phyloP scores from a whole-genome alignment of 805 yeast genomes.

The Barnettozyma siamensis region DNA sequence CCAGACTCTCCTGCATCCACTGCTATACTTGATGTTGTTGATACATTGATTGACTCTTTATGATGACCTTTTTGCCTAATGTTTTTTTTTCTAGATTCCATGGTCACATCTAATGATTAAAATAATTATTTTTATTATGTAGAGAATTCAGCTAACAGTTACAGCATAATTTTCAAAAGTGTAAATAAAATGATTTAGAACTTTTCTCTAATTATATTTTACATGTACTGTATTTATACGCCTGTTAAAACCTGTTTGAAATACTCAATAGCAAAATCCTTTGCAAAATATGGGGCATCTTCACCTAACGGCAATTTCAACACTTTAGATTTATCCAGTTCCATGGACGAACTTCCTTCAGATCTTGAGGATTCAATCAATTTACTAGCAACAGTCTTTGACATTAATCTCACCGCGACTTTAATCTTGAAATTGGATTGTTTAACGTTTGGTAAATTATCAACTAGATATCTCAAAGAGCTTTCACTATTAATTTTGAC shows the following conservation, averaged over 20 bases:
- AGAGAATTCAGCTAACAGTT: too few relatives aligned
- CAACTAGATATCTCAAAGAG: conserved; percentile 36
- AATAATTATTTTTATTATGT: too few relatives aligned
- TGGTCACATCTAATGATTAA: too few relatives aligned
- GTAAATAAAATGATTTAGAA: too few relatives aligned
- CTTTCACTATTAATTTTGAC: conserved; percentile 21
- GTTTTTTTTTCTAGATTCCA: too few relatives aligned
- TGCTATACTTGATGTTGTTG: conserved; percentile 82
- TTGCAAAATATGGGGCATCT: conserved; percentile 17
- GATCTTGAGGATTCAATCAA: conserved; percentile 12
- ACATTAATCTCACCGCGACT: conserved; percentile 50
- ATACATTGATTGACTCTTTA: conserved; percentile 49
- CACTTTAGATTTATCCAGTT: conserved; percentile 29
- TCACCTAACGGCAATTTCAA: conserved; percentile 38
- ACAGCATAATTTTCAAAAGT: too few relatives aligned
- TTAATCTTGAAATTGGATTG: conserved; percentile 32
- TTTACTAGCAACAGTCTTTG: conserved; percentile 35
- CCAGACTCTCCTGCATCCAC: conserved; percentile 92
- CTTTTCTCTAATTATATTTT: too few relatives aligned
- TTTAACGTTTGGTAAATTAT: conserved; percentile 39
- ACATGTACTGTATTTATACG: neutral
- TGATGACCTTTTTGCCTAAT: neutral
- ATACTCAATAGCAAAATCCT: conserved; percentile 8
- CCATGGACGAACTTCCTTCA: conserved; percentile 12
- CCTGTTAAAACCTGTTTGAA: conserved; percentile 9